Percentiles rank a stretch among this genome's conserved stretches.
Evolutionary conservation across 805 yeast genomes (phyloP).

Genomic region (Yamadazyma tumulicola): DNA sequence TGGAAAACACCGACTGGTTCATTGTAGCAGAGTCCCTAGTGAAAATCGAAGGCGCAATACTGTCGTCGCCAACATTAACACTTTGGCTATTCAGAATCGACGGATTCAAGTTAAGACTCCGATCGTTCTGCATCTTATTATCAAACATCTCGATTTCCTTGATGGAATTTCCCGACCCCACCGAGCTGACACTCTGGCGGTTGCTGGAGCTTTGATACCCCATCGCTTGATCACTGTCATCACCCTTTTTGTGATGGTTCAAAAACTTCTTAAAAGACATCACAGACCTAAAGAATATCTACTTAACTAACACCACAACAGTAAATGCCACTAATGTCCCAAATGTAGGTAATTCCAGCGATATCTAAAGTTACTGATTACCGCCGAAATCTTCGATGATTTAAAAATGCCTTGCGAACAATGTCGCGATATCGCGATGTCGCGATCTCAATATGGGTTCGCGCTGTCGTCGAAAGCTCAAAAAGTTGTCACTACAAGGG

Average conservation of each 20-base stretch:
- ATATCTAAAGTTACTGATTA: no score
- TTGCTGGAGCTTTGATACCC: conserved; percentile 7
- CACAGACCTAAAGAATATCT: background rate
- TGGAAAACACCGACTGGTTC: conserved; percentile 34
- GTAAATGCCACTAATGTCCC: no score
- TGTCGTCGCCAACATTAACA: no score
- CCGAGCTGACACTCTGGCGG: conserved; percentile 16
- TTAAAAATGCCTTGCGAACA: no score
- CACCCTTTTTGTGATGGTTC: conserved; percentile 11
- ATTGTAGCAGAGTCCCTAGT: conserved; percentile 24
- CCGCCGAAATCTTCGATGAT: no score
- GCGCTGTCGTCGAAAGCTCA: no score
- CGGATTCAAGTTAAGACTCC: conserved; percentile 34
- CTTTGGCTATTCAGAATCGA: conserved; percentile 21
- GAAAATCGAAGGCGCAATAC: conserved; percentile 14
- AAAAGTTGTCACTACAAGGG: no score
- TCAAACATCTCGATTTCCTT: conserved; percentile 30
- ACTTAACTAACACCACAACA: no score
- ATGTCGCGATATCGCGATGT: no score
- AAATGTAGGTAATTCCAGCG: no score
- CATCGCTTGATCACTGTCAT: conserved; percentile 4
- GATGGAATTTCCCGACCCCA: conserved; percentile 26
- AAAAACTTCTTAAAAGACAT: conserved; percentile 19
- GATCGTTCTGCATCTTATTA: conserved; percentile 25
- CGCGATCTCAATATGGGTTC: no score